phyloP scores from a whole-genome alignment of 176 grass and related monocot genomes.

The Rhynchospora pubera region DNA sequence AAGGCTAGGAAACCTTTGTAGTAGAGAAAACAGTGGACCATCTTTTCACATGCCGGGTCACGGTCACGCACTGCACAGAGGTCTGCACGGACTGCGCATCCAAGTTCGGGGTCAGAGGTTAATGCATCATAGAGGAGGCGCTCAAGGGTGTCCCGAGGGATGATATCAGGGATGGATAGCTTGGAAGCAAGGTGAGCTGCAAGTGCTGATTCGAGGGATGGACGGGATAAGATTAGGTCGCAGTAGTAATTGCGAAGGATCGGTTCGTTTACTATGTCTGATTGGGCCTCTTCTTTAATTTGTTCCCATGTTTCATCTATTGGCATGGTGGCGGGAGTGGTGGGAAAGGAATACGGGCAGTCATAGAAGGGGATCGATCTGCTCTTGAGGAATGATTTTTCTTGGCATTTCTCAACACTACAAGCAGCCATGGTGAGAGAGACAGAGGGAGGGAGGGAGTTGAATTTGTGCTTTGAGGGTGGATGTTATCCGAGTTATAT shows the following conservation, averaged over 20 bases:
- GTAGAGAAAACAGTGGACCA: constrained; percentile 95
- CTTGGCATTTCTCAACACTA: constrained; percentile 53
- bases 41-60: constrained; percentile 79
- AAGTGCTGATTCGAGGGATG: constrained; percentile 62
- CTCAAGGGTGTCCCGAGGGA: constrained; percentile 39
- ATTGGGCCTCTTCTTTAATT: constrained; percentile 54
- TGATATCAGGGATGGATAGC: constrained; percentile 42
- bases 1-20: constrained; percentile 95
- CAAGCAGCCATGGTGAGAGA: constrained; percentile 50
- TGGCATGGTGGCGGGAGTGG: background rate
- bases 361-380: constrained; percentile 2
- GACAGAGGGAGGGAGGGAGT: background rate
- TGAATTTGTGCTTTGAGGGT: background rate
- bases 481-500: constrained; percentile 14
- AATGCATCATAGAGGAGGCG: constrained; percentile 41
- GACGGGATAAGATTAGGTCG: constrained; percentile 46
- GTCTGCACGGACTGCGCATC: constrained; percentile 44
- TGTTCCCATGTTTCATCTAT: constrained; percentile 46
- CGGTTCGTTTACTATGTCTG: constrained; percentile 50
- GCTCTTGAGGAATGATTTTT: constrained; percentile 4
- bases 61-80: constrained; percentile 53
- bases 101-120: constrained; percentile 27
- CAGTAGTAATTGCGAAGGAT: constrained; percentile 50
- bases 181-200: constrained; percentile 56
- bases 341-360: constrained; percentile 4